Evolutionary conservation across 805 yeast genomes (phyloP).

Genomic region (Metschnikowia gruessii): DNA sequence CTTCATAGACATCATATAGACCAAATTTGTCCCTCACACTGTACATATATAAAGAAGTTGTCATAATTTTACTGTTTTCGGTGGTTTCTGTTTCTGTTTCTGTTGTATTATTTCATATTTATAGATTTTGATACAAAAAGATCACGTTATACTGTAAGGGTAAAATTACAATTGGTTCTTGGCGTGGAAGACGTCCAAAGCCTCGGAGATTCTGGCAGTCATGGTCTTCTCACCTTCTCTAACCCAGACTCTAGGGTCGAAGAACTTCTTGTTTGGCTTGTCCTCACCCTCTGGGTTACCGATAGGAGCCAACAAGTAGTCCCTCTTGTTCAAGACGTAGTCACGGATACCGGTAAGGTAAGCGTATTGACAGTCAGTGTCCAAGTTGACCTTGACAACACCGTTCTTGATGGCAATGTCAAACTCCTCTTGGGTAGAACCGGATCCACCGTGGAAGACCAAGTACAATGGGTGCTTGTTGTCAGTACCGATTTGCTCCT

Average conservation of each 20-base stretch:
- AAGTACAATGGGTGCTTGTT: slow-evolving; percentile 79
- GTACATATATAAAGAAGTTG: no score
- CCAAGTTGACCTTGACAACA: slow-evolving; percentile 98
- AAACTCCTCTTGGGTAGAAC: slow-evolving; percentile 90
- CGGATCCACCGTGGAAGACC: slow-evolving; percentile 99
- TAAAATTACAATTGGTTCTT: slow-evolving; percentile 46
- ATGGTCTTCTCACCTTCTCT: slow-evolving; percentile 99
- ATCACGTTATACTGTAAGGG: neutral
- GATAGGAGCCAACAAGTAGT: slow-evolving; percentile 81
- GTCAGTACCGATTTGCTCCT: slow-evolving; percentile 54
- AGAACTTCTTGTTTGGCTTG: slow-evolving; percentile 99
- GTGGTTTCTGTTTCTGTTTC: neutral
- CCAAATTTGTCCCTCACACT: no score
- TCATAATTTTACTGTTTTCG: neutral
- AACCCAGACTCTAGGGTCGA: slow-evolving; percentile 99
- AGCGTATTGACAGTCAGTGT: slow-evolving; percentile 98
- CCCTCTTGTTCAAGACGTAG: slow-evolving; percentile 94
- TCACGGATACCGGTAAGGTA: slow-evolving; percentile 97
- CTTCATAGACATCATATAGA: no score
- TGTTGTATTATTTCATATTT: neutral
- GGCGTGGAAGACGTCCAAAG: slow-evolving; percentile 84
- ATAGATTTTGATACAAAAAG: neutral
- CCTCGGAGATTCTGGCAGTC: slow-evolving; percentile 79
- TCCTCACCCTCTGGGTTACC: slow-evolving; percentile 99
- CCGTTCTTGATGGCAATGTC: slow-evolving; percentile 88